These are phyloP conservation scores for Physcia stellaris DNA, from an alignment of 495 filamentous ascomycete species.

Conservation along the genomic window DNA sequence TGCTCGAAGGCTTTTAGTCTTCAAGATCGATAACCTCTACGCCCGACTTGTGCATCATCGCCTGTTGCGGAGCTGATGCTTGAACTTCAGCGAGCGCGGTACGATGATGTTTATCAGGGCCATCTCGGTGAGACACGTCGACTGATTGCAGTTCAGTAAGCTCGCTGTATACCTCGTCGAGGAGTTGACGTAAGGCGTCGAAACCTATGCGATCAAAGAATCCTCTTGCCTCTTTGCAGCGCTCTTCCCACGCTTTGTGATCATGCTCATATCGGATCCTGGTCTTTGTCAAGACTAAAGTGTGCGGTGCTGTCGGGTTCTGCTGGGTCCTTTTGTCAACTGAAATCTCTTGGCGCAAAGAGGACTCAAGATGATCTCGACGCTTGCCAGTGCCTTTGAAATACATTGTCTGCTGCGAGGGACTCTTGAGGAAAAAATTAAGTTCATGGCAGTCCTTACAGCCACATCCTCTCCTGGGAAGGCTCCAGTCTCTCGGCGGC, in stretches of 20 bases:
- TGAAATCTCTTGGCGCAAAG: not conserved
- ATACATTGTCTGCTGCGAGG: not conserved
- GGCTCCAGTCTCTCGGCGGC: not conserved
- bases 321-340: not conserved
- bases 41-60: no score
- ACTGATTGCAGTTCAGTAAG: not conserved
- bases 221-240: not conserved
- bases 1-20: no score
- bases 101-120: no score
- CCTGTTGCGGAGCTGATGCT: not conserved
- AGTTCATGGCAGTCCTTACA: not conserved
- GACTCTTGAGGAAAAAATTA: not conserved
- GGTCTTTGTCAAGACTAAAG: not conserved
- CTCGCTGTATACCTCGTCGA: not conserved
- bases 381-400: not conserved
- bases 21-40: no score
- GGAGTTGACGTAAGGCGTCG: not conserved
- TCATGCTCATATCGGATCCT: not conserved
- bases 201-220: not conserved
- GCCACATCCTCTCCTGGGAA: not conserved
- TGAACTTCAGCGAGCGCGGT: not conserved
- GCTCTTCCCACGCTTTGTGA: not conserved
- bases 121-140: not conserved
- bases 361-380: not conserved
- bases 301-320: not conserved